phyloP scores from a whole-genome alignment of 2,329 filamentous ascomycete species.

The Colletotrichum sp. region DNA sequence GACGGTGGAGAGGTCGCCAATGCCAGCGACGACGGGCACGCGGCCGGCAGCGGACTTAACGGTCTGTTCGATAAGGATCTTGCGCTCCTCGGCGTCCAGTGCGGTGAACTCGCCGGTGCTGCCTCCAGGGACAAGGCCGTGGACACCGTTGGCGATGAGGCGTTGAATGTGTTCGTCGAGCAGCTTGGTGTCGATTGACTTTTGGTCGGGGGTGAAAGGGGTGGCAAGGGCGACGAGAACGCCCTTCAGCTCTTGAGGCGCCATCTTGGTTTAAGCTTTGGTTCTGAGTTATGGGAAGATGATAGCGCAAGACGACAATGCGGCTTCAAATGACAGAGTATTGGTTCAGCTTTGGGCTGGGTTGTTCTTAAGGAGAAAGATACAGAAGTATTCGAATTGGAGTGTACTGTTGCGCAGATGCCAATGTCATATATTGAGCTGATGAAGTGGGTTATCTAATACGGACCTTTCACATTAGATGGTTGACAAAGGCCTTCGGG shows the following conservation, averaged over 20 bases:
- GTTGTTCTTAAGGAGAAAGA: fast-evolving
- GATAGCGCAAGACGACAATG: not conserved
- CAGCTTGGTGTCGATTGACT: slow-evolving; percentile 40
- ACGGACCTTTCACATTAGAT: not conserved
- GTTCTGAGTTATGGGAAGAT: not conserved
- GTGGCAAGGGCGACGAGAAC: slow-evolving; percentile 56
- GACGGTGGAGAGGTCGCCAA: slow-evolving; percentile 47
- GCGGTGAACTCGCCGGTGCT: slow-evolving; percentile 57
- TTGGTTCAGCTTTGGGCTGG: not conserved
- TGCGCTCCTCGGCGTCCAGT: slow-evolving; percentile 47
- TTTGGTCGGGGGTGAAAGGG: slow-evolving; percentile 47
- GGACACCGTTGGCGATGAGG: slow-evolving; percentile 48
- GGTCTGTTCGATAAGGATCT: slow-evolving; percentile 43
- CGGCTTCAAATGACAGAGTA: fast-evolving
- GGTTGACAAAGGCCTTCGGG: not conserved
- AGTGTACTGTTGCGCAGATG: fast-evolving
- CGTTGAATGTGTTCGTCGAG: slow-evolving; percentile 50
- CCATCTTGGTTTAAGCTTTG: not conserved
- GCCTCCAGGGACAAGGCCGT: slow-evolving; percentile 55
- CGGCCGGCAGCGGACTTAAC: slow-evolving; percentile 42
- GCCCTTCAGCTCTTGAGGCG: slow-evolving; percentile 34
- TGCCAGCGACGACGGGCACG: slow-evolving; percentile 46
- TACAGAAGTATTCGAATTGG: fast-evolving
- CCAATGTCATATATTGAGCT: not conserved
- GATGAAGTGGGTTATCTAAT: not conserved